Conservation (phyloP, 768 basidiomycete species). For the Russula compacta region DNA sequence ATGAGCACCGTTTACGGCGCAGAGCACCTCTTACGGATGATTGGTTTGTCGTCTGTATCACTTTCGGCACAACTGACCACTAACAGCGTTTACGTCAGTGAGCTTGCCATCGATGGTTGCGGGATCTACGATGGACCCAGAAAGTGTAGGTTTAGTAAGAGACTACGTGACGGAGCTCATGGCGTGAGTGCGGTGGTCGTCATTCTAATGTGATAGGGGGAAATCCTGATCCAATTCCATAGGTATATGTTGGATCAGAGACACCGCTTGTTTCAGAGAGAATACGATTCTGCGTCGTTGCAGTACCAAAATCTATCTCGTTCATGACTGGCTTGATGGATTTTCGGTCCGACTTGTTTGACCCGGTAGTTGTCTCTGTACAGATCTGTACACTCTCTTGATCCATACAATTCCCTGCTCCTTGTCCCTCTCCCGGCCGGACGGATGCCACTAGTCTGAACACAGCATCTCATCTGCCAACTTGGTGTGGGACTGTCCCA, state of each 20-base stretch:
- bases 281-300: constrained; percentile 20
- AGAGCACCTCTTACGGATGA: constrained; percentile 85
- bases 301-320: constrained; percentile 21
- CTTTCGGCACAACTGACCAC: not conserved
- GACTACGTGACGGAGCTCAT: constrained; percentile 90
- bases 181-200: constrained; percentile 38
- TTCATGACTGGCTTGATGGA: constrained; percentile 5
- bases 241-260: constrained; percentile 18
- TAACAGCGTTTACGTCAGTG: constrained; percentile 39
- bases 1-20: constrained; percentile 92
- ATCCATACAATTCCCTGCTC: not conserved
- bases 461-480: not conserved
- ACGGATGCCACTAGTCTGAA: not conserved
- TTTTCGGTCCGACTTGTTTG: not conserved
- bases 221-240: not conserved
- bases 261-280: constrained; percentile 15
- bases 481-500: not conserved
- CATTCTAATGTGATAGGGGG: not conserved
- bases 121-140: constrained; percentile 82
- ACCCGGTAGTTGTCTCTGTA: not conserved
- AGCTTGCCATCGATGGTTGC: constrained; percentile 87
- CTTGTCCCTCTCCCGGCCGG: not conserved
- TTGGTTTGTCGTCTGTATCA: constrained; percentile 50
- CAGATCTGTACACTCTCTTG: not conserved
- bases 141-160: constrained; percentile 70